Evolutionary conservation across 495 filamentous ascomycete genomes (phyloP), one percentile per base, ranked within the genome.

Genomic region (Terfezia claveryi): DNA sequence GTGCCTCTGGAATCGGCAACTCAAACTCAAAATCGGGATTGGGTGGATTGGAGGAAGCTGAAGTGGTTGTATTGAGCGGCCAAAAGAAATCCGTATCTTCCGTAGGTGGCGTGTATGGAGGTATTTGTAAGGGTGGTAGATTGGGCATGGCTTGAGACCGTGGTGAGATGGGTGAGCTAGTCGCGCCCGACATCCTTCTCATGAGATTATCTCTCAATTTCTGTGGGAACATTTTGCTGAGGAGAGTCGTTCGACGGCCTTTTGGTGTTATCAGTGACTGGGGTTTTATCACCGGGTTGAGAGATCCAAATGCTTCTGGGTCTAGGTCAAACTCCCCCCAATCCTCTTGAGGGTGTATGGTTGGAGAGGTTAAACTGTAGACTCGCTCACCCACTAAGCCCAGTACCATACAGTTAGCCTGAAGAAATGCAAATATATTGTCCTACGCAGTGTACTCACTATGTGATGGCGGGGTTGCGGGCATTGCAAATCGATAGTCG

Each of bases 401-500:
- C 27, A 32, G 27, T 32, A 32, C 27, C 2, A 27, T 32, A 32
- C 27, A 32, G 27, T 32, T 7, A 32, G 27, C 27, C 7, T 32
- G 27, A 32, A 7, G 27, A 32, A 32, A 4, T 32, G 27, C 27
- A 32, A 32, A 32, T 32, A 32, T 32, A 32, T 32, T 32, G 27
- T 32, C 27, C 27, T 32, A 32, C 27, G 7, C 27, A 32, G 4
- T 32, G 27, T 20, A 50, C 62, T 54, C 56, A 65, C 63, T 38
- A 56, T 65, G 55, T 37, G 62, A 62, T 17, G 63, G 63, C 50
- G 63, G 63, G 38, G 63, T 65, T 51, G 60, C 62, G 52, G 63
- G 63, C 63, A 65, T 62, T 51, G 63, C 54, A 36, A 58, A 55
- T 46, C 55, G 62, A 37, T 59, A 56, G 41, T 63, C 58, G 55